A percentile compares a stretch with the other conserved stretches of the same genome.
Evolutionary conservation across 495 filamentous ascomycete genomes (phyloP).

Genomic region (Penicillium paradoxum): DNA sequence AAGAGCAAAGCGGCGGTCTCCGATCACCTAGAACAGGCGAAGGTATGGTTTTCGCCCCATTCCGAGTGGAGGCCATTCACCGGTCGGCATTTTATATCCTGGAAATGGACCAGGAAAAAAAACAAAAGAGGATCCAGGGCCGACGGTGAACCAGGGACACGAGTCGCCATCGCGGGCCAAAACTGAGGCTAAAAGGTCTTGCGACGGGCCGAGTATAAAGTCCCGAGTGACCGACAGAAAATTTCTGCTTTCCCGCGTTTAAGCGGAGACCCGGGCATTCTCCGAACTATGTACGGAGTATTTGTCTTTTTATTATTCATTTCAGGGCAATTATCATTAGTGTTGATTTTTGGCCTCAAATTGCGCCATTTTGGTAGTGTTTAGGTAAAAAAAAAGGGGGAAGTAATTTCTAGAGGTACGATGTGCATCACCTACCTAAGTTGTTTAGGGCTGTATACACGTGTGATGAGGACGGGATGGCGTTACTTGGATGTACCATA

Average conservation of each 20-base stretch:
- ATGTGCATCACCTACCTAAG: not conserved
- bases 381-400: too few species aligned
- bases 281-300: not conserved
- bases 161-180: not conserved
- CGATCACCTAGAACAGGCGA: too few species aligned
- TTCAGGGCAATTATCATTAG: too few species aligned
- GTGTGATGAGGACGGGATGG: slow-evolving; percentile 7
- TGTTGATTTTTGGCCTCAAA: not conserved
- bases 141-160: not conserved
- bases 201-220: slow-evolving; percentile 22
- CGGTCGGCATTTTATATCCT: too few species aligned
- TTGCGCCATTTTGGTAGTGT: not conserved
- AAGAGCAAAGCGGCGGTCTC: too few species aligned
- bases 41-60: too few species aligned
- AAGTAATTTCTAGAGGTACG: too few species aligned
- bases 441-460: not conserved
- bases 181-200: slow-evolving; percentile 10
- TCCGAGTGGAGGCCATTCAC: too few species aligned
- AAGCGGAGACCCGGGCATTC: slow-evolving; percentile 3
- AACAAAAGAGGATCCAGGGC: not conserved
- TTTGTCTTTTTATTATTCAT: slow-evolving; percentile 4
- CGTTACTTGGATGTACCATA: not conserved
- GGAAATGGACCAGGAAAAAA: not conserved
- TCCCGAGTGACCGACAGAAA: slow-evolving; percentile 20
- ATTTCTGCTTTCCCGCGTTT: slow-evolving; percentile 17